Evolutionary conservation across 2,329 filamentous ascomycete genomes (phyloP), one percentile per base, ranked within the genome.

Genomic region (Hypoxylon sp.): DNA sequence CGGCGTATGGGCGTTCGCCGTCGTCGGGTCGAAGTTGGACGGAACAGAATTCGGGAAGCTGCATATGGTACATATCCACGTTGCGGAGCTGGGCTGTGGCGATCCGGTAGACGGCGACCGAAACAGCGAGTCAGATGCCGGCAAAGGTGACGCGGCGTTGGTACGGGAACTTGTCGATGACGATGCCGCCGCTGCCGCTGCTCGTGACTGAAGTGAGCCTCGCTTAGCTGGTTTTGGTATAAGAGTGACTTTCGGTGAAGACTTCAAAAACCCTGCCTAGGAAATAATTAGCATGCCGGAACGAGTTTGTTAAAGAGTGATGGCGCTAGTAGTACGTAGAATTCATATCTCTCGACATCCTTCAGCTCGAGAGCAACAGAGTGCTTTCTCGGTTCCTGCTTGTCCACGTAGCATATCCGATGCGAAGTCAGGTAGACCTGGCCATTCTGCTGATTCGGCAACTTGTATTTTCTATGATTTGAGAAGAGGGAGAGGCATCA

Each of bases 371-470:
- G 82, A 13, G 91, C 90, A 26, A 93, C 84, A 0, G 93, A 97
- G 73, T 91, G 87, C 71, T 89, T 90, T 62, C 94, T 85, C 13
- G 95, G 92, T 63, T 97, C 89, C 26, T 86, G 83, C 69, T 92
- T 89, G 72, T 97, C 93, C 63, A 99, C 91, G 73, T 98, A 99
- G 79, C 94, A 99, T 60, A 92, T 87, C 49, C 95, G 90, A 76
- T 98, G 94, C 7, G 95, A 97, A 15, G 95, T 99, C 75, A 99
- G 76, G 74, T 99, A 99, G 52, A 95, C 92, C 78, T 97, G 92
- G 48, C 95, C 95, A 78, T 97, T 92, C 74, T 99, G 95, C 66
- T 96, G 92, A 71, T 93, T 88, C 29, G 91, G 89, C 51, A 99
- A 88, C 79, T 99, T 99, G 80, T 88, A 95, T 79, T 97, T 98